Evolutionary conservation across 495 filamentous ascomycete species (phyloP).

Genomic region (Chaetomium tenue): DNA sequence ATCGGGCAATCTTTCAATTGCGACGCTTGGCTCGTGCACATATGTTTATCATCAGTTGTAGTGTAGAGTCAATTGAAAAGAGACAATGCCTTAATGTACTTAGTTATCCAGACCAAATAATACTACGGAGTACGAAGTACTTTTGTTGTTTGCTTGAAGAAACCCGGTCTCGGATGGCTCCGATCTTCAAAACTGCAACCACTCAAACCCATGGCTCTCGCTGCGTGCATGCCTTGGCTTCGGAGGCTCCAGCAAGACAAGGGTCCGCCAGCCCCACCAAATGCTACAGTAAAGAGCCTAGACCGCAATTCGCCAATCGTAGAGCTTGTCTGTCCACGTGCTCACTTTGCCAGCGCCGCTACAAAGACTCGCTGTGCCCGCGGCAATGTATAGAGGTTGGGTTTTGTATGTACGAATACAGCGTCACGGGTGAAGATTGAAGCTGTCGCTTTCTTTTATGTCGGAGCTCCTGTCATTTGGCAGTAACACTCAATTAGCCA

Average conservation of each 20-base stretch:
- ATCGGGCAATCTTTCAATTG: background rate
- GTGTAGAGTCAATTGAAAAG: no score
- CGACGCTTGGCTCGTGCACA: no score
- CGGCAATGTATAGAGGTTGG: background rate
- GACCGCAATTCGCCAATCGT: constrained; percentile 10
- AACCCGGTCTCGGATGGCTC: no score
- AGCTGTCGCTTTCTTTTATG: background rate
- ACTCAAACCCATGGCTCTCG: background rate
- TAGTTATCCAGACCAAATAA: no score
- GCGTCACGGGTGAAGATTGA: background rate
- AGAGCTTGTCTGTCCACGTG: constrained; percentile 4
- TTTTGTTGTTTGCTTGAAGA: no score
- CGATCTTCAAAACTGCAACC: background rate
- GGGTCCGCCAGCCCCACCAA: background rate
- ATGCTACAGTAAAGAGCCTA: background rate
- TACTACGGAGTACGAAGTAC: no score
- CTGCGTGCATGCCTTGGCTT: background rate
- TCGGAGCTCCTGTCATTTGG: background rate
- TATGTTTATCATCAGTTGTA: no score
- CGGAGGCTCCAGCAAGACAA: no score
- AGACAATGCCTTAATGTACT: no score
- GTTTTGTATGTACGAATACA: no score
- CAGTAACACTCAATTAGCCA: background rate
- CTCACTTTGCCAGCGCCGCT: background rate
- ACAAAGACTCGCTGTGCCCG: constrained; percentile 1